Evolutionary conservation across 106 monocot species (phyloP).

Genomic region (Allium sativum): DNA sequence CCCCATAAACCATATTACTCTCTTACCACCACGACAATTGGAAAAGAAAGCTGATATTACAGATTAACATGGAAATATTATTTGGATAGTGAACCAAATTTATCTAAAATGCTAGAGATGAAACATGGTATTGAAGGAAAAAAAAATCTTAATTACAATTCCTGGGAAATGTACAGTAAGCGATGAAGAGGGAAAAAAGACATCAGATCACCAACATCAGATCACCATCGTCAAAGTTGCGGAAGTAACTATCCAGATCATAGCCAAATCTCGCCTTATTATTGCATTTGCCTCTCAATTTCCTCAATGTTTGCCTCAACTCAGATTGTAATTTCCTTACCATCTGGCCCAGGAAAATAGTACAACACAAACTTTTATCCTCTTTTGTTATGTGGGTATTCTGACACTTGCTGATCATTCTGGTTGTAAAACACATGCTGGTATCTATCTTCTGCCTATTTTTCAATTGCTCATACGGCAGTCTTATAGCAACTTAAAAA

Average conservation of each 20-base stretch:
- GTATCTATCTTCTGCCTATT: background rate
- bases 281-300: background rate
- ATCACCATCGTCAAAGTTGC: conserved; percentile 1
- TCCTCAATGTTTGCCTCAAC: background rate
- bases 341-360: background rate
- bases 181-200: no score
- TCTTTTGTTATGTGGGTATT: background rate
- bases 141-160: no score
- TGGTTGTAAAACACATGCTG: background rate
- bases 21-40: no score
- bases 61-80: no score
- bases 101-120: no score
- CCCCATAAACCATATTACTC: no score
- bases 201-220: no score
- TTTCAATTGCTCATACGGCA: no score
- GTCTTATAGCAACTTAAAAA: background rate
- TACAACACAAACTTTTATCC: background rate
- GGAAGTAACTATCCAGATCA: conserved; percentile 6
- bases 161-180: no score
- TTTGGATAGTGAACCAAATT: no score
- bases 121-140: no score
- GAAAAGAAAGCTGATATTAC: no score
- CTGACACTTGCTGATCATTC: background rate
- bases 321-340: conserved; percentile 3
- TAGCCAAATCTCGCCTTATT: background rate